These are phyloP conservation scores for Voacanga thouarsii DNA, from an alignment of 257 asterid genomes.

Conservation along the genomic window DNA sequence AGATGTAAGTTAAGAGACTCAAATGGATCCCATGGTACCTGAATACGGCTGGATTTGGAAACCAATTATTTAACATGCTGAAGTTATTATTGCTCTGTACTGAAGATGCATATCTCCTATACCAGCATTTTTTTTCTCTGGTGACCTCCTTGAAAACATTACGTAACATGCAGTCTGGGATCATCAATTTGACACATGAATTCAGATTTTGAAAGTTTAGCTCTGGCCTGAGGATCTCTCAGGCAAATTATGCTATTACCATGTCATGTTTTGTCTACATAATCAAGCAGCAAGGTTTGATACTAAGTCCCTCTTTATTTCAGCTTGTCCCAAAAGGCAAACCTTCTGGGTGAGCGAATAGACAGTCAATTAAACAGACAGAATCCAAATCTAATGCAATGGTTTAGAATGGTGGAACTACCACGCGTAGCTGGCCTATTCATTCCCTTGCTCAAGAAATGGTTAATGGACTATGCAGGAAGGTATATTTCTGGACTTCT, in stretches of 20 bases:
- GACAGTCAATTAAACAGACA: conserved; percentile 53
- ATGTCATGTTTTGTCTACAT: not conserved
- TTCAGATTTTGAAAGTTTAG: not conserved
- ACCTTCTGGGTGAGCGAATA: conserved; percentile 43
- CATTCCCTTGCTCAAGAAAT: conserved; percentile 73
- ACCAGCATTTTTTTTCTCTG: not conserved
- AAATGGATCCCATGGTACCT: not conserved
- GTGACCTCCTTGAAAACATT: not conserved
- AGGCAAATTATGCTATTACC: not conserved
- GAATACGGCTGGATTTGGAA: not conserved
- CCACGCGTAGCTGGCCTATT: conserved; percentile 54
- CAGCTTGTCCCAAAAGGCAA: conserved; percentile 56
- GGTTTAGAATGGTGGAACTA: conserved; percentile 67
- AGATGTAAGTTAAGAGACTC: conserved; percentile 52
- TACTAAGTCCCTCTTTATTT: conserved; percentile 19
- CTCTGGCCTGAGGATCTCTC: not conserved
- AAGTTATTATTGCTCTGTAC: not conserved
- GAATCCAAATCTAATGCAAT: conserved; percentile 50
- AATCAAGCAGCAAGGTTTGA: not conserved
- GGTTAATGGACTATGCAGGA: conserved; percentile 83
- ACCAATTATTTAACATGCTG: not conserved
- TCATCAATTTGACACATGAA: not conserved
- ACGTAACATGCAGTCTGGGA: not conserved
- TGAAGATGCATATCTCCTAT: not conserved
- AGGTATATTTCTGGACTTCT: conserved; percentile 39